Evolutionary conservation across 2,329 filamentous ascomycete genomes (phyloP).

Genomic region (Aureobasidium sp.): DNA sequence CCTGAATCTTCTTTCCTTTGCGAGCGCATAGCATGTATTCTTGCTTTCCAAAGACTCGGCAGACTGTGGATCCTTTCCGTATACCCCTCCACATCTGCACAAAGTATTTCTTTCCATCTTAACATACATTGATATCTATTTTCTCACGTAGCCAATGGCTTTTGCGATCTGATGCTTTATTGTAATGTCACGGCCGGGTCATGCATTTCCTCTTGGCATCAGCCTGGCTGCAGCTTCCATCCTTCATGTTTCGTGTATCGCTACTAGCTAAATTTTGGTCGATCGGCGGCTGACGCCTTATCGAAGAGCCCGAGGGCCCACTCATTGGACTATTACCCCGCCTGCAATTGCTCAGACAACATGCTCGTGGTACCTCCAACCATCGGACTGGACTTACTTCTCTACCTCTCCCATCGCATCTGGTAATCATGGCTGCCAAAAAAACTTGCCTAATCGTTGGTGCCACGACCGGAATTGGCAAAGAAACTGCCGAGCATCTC

Average conservation of each 20-base stretch:
- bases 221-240: background rate
- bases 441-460: background rate
- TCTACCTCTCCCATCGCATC: background rate
- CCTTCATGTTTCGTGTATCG: background rate
- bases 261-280: background rate
- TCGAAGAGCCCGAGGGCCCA: background rate
- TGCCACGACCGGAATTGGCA: background rate
- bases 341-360: background rate
- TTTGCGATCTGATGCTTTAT: background rate
- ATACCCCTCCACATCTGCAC: constrained; percentile 8
- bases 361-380: no score
- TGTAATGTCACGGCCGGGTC: background rate
- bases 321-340: background rate
- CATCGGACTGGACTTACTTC: no score
- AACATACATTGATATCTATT: background rate
- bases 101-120: background rate
- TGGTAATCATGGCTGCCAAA: background rate
- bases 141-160: background rate
- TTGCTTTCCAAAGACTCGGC: background rate
- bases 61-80: constrained; percentile 1
- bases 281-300: background rate
- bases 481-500: background rate
- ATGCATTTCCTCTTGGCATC: background rate
- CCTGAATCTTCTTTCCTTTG: background rate
- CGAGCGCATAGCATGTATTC: background rate